These are phyloP conservation scores for Arthrocladium fulminans DNA, from an alignment of 2,329 filamentous ascomycete species.

Conservation along the genomic window DNA sequence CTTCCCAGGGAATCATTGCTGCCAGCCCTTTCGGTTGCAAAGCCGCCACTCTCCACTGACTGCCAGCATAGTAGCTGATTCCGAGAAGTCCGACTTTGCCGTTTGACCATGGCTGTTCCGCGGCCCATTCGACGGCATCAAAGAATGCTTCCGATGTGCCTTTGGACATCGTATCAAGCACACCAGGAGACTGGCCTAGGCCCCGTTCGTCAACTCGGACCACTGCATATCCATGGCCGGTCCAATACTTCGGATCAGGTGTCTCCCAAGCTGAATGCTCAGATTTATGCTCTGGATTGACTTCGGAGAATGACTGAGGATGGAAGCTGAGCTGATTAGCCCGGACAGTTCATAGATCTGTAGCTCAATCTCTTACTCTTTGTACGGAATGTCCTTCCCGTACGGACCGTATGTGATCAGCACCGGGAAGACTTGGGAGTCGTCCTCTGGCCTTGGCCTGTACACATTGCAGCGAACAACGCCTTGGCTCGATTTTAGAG, in stretches of 20 bases:
- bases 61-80: conserved; percentile 46
- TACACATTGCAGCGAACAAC: conserved; percentile 45
- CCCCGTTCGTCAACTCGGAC: conserved; percentile 48
- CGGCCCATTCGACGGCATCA: conserved; percentile 45
- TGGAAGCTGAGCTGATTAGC: too few species aligned
- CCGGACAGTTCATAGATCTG: too few species aligned
- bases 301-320: conserved; percentile 43
- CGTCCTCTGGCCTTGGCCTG: conserved; percentile 34
- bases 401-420: conserved; percentile 65
- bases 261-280: conserved; percentile 52
- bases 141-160: conserved; percentile 45
- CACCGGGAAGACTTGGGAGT: conserved; percentile 44
- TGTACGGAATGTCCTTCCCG: conserved; percentile 62
- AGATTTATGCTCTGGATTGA: conserved; percentile 47
- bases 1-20: conserved; percentile 48
- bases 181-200: conserved; percentile 43
- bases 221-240: conserved; percentile 45
- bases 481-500: conserved; percentile 33
- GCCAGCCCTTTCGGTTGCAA: conserved; percentile 43
- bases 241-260: conserved; percentile 51
- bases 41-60: conserved; percentile 48
- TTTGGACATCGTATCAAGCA: conserved; percentile 46
- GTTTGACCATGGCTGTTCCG: conserved; percentile 42
- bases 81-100: conserved; percentile 45
- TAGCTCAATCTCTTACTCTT: conserved; percentile 13